A percentile compares a stretch with the other conserved stretches of the same genome.
phyloP scores from a whole-genome alignment of 2,329 filamentous ascomycete genomes.

The Penicillium sp. region DNA sequence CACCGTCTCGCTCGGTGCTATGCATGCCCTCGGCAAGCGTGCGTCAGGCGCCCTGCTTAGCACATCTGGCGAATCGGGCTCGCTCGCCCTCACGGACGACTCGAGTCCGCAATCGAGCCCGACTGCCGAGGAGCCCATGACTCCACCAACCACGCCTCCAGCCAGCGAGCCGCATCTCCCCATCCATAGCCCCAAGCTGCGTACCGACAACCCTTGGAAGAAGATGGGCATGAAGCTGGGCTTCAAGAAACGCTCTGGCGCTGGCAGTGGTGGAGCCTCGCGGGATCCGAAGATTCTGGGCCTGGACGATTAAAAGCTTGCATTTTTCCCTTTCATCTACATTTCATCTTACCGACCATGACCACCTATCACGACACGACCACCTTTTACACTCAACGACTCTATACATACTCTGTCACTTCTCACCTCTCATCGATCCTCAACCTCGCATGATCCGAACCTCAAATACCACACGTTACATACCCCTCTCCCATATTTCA shows the following conservation, averaged over 20 bases:
- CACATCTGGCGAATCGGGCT: conserved; percentile 46
- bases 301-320: conserved; percentile 28
- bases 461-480: not conserved
- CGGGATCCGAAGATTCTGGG: conserved; percentile 33
- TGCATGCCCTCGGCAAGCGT: conserved; percentile 45
- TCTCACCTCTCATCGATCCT: conserved; percentile 19
- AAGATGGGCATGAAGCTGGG: conserved; percentile 59
- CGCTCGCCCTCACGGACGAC: conserved; percentile 53
- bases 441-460: conserved; percentile 22
- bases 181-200: conserved; percentile 47
- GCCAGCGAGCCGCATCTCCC: conserved; percentile 49
- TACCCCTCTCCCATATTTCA: not conserved
- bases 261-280: conserved; percentile 23
- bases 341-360: not conserved
- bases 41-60: conserved; percentile 45
- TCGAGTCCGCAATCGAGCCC: conserved; percentile 51
- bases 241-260: conserved; percentile 47
- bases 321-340: not conserved
- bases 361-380: conserved; percentile 4
- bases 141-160: conserved; percentile 58
- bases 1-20: conserved; percentile 40
- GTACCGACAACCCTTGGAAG: conserved; percentile 58
- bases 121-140: conserved; percentile 54
- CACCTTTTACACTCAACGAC: conserved; percentile 8
- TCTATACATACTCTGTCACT: conserved; percentile 1